Evolutionary conservation across 176 grass and related monocot genomes (phyloP).

Genomic region (Musa troglodytarum): DNA sequence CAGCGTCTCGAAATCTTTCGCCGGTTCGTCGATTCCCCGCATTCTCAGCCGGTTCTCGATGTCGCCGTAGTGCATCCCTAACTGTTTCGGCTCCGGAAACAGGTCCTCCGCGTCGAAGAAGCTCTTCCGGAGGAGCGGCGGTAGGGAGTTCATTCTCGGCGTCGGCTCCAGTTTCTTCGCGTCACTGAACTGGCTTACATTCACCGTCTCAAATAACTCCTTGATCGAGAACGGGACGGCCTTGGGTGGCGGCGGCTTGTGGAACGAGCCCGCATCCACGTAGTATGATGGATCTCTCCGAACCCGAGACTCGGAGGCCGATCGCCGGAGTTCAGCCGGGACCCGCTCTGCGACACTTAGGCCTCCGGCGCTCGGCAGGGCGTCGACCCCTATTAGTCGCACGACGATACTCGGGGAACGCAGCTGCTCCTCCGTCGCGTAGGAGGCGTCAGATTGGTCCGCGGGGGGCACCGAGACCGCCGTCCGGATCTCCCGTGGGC

Average conservation of each 20-base stretch:
- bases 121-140: conserved; percentile 41
- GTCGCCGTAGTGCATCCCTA: conserved; percentile 60
- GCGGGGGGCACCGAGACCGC: neutral
- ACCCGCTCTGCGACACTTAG: neutral
- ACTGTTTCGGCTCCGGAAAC: conserved; percentile 53
- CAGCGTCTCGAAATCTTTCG: conserved; percentile 63
- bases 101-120: conserved; percentile 58
- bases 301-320: conserved; percentile 61
- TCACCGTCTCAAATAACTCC: neutral
- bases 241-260: conserved; percentile 10
- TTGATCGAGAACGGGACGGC: neutral
- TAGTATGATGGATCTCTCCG: conserved; percentile 45
- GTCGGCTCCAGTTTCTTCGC: neutral
- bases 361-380: conserved; percentile 24
- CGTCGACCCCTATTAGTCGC: conserved; percentile 80
- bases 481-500: conserved; percentile 54
- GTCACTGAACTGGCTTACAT: conserved; percentile 2
- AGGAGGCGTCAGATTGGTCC: conserved; percentile 12
- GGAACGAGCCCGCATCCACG: conserved; percentile 40
- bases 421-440: conserved; percentile 24
- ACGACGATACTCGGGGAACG: conserved; percentile 76
- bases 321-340: conserved; percentile 45
- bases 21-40: conserved; percentile 79
- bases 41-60: conserved; percentile 77
- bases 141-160: neutral